Percentiles rank a stretch among this genome's conserved stretches.
Evolutionary conservation across 2,329 filamentous ascomycete genomes (phyloP).

Genomic region (Colletotrichum horii): DNA sequence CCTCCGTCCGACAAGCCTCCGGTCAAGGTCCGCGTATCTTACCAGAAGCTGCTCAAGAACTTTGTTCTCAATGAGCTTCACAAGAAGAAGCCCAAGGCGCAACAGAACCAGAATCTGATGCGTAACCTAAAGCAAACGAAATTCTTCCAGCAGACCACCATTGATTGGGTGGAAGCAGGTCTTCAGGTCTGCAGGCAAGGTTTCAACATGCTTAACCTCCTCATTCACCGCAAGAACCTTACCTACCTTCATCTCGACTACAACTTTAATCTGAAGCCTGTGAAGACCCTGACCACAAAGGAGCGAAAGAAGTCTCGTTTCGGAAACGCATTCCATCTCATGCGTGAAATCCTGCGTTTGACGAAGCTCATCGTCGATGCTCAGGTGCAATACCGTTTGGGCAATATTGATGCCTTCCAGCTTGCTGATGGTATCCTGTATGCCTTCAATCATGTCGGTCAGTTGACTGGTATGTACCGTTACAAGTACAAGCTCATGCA

Average conservation of each 20-base stretch:
- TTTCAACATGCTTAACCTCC: constrained; percentile 98
- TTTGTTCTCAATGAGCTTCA: constrained; percentile 97
- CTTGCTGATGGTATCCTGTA: constrained; percentile 98
- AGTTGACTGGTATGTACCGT: constrained; percentile 98
- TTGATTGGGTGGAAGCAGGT: constrained; percentile 99
- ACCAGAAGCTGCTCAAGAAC: constrained; percentile 96
- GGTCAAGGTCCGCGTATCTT: constrained; percentile 96
- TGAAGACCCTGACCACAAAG: constrained; percentile 98
- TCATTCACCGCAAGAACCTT: constrained; percentile 98
- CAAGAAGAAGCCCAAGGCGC: constrained; percentile 92
- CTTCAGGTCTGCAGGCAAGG: constrained; percentile 97
- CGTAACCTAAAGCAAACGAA: constrained; percentile 93
- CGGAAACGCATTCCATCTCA: constrained; percentile 97
- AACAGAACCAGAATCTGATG: constrained; percentile 92
- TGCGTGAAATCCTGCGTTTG: constrained; percentile 94
- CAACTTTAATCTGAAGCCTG: constrained; percentile 99
- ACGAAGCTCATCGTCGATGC: constrained; percentile 99
- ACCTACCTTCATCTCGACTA: constrained; percentile 99
- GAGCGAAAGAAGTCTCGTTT: constrained; percentile 99
- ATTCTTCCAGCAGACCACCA: constrained; percentile 99
- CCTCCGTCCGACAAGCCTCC: constrained; percentile 84
- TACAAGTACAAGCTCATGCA: constrained; percentile 99
- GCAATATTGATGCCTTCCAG: constrained; percentile 99
- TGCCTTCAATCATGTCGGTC: constrained; percentile 98
- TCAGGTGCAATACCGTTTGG: constrained; percentile 95